Percentiles rank a stretch among this genome's conserved stretches.
These are phyloP conservation scores for Clarireedia paspali DNA, from an alignment of 2,329 filamentous ascomycete species.

Conservation along the genomic window DNA sequence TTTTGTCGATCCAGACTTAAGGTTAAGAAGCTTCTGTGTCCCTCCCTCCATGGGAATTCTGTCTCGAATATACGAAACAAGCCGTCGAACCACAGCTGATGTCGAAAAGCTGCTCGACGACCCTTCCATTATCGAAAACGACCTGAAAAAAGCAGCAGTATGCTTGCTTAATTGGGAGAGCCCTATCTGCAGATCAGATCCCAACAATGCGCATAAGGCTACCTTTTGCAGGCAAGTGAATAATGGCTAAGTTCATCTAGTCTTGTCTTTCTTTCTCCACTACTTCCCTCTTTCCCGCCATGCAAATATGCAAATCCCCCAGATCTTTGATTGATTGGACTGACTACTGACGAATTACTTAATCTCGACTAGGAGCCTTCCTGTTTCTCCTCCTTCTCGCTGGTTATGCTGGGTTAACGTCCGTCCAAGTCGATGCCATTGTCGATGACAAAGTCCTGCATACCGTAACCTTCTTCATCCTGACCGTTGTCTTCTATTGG, in stretches of 20 bases:
- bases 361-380: slow-evolving; percentile 51
- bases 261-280: slow-evolving; percentile 7
- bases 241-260: background rate
- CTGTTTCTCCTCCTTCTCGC: slow-evolving; percentile 63
- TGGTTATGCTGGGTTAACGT: slow-evolving; percentile 72
- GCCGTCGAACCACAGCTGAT: no score
- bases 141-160: background rate
- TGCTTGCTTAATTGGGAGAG: background rate
- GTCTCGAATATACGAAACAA: background rate
- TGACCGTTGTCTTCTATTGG: slow-evolving; percentile 93
- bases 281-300: background rate
- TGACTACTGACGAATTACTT: slow-evolving; percentile 14
- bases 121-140: no score
- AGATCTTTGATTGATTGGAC: background rate
- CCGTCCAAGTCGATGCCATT: slow-evolving; percentile 44
- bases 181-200: background rate
- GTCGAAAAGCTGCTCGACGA: no score
- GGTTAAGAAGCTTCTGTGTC: no score
- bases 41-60: background rate
- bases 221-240: slow-evolving; percentile 72
- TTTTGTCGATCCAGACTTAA: no score
- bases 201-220: slow-evolving; percentile 72
- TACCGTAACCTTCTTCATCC: slow-evolving; percentile 77
- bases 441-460: slow-evolving; percentile 91
- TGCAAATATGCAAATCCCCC: background rate